phyloP scores from a whole-genome alignment of 306 rosid species.

The Cucumis melo region DNA sequence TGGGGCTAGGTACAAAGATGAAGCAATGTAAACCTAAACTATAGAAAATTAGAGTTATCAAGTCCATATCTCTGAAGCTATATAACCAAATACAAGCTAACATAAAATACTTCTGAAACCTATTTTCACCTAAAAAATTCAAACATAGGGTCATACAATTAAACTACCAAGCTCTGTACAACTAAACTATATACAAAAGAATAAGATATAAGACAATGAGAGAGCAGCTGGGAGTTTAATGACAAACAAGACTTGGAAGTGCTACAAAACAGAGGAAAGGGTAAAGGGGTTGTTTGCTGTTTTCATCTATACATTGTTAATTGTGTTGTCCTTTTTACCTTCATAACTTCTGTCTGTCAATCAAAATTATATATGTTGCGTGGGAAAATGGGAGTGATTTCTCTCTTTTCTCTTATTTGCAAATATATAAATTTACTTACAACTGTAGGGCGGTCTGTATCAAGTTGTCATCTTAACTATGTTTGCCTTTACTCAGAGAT shows the following conservation, averaged over 20 bases:
- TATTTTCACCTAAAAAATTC: not conserved
- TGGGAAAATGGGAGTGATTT: not conserved
- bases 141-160: not conserved
- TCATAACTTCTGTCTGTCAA: not conserved
- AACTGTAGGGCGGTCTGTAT: not conserved
- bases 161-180: not conserved
- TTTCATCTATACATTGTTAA: not conserved
- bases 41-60: not conserved
- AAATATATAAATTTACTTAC: not conserved
- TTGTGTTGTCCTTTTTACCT: constrained; percentile 5
- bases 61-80: not conserved
- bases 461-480: not conserved
- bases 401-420: not conserved
- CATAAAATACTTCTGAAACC: not conserved
- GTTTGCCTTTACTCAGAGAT: not conserved
- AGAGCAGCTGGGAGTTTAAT: not conserved
- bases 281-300: not conserved
- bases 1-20: not conserved
- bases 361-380: not conserved
- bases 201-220: not conserved
- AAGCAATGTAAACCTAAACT: not conserved
- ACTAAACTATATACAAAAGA: not conserved
- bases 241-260: constrained; percentile 1
- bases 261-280: not conserved
- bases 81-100: not conserved